Evolutionary conservation across 2,329 filamentous ascomycete species (phyloP).

Genomic region (Ophiocordyceps robertsii): DNA sequence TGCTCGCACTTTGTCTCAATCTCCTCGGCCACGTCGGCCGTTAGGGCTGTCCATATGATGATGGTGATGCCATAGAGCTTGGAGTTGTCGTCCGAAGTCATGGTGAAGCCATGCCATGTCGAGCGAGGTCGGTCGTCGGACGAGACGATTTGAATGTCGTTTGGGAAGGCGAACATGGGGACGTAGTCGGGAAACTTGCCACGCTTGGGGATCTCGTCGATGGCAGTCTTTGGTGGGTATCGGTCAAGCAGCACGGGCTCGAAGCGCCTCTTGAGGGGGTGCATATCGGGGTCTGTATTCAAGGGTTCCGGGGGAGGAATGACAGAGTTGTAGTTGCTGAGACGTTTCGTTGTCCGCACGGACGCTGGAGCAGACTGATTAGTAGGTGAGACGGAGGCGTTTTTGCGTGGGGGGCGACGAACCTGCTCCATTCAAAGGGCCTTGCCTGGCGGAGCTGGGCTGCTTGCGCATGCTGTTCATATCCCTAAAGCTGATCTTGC

Average conservation of each 20-base stretch:
- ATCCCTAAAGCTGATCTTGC: constrained; percentile 84
- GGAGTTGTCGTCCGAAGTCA: constrained; percentile 87
- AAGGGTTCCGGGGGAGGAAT: constrained; percentile 88
- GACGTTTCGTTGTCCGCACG: constrained; percentile 66
- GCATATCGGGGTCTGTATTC: constrained; percentile 82
- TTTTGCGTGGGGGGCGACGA: constrained; percentile 6
- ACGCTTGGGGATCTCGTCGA: constrained; percentile 66
- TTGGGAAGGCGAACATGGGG: constrained; percentile 98
- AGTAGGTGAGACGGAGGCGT: constrained; percentile 1
- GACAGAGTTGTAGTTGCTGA: constrained; percentile 97
- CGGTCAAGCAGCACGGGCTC: constrained; percentile 92
- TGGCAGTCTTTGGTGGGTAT: constrained; percentile 73
- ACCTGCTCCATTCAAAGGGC: constrained; percentile 38
- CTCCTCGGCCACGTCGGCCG: constrained; percentile 67
- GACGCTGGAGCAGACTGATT: constrained; percentile 33
- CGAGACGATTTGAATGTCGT: constrained; percentile 93
- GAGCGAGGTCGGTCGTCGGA: constrained; percentile 85
- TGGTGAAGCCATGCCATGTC: constrained; percentile 98
- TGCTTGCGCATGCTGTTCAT: constrained; percentile 93
- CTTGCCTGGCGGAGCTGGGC: constrained; percentile 59
- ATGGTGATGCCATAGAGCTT: constrained; percentile 87
- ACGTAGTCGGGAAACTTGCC: constrained; percentile 93
- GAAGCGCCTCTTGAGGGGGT: constrained; percentile 84
- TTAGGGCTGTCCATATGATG: constrained; percentile 84
- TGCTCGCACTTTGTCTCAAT: constrained; percentile 72